Percentiles rank a stretch among this genome's conserved stretches.
These are phyloP conservation scores for Suillus brevipes DNA, from an alignment of 768 basidiomycete species.

Conservation along the genomic window DNA sequence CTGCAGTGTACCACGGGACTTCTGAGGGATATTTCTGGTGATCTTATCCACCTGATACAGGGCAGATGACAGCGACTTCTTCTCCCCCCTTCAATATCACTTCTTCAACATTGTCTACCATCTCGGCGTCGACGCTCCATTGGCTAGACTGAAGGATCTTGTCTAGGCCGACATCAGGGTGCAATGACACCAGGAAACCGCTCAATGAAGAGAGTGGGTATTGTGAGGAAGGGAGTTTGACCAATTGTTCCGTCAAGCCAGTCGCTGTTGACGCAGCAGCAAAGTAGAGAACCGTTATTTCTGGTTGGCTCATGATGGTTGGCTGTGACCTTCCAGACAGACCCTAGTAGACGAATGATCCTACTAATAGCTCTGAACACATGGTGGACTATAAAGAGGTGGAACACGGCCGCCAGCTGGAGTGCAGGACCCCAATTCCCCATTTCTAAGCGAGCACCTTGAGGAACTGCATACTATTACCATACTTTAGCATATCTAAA, in stretches of 20 bases:
- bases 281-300: constrained; percentile 55
- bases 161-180: constrained; percentile 51
- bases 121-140: constrained; percentile 83
- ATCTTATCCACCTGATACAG: constrained; percentile 72
- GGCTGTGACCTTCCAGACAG: not conserved
- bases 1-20: not conserved
- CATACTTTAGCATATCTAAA: not conserved
- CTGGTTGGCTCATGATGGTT: constrained; percentile 20
- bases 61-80: constrained; percentile 78
- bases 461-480: not conserved
- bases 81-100: constrained; percentile 65
- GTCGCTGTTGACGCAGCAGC: constrained; percentile 70
- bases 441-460: not conserved
- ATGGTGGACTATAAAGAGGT: not conserved
- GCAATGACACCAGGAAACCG: constrained; percentile 50
- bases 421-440: not conserved
- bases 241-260: constrained; percentile 52
- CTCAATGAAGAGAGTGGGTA: constrained; percentile 54
- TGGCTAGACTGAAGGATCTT: constrained; percentile 58
- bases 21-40: constrained; percentile 7
- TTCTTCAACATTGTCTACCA: constrained; percentile 60
- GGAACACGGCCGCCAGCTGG: not conserved
- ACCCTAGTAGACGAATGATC: not conserved
- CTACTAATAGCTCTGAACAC: not conserved
- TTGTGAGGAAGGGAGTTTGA: constrained; percentile 48